These are phyloP conservation scores for Hanseniaspora vineae DNA, from an alignment of 805 yeast species.

Conservation along the genomic window DNA sequence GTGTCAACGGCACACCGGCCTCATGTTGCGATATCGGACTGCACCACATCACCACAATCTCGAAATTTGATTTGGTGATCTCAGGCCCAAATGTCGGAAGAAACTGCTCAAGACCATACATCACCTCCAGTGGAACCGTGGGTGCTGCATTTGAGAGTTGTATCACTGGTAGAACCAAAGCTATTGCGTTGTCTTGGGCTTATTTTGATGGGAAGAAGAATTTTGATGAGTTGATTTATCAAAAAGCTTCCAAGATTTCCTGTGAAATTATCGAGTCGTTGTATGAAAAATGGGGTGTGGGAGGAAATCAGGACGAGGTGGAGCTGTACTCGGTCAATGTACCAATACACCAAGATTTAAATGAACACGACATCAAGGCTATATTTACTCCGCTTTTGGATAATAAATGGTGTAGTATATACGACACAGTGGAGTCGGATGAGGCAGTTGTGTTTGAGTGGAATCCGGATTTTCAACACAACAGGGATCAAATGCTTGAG, in stretches of 20 bases:
- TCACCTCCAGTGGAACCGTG: slow-evolving; percentile 85
- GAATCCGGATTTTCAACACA: slow-evolving; percentile 66
- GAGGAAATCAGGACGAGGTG: slow-evolving; percentile 17
- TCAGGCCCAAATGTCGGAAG: slow-evolving; percentile 96
- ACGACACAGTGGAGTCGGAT: slow-evolving; percentile 19
- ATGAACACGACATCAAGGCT: slow-evolving; percentile 45
- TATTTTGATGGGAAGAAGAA: slow-evolving; percentile 38
- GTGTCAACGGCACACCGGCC: slow-evolving; percentile 92
- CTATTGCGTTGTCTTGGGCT: slow-evolving; percentile 83
- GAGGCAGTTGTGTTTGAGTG: slow-evolving; percentile 51
- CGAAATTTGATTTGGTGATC: slow-evolving; percentile 60
- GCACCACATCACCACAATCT: slow-evolving; percentile 37
- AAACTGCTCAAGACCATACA: slow-evolving; percentile 79
- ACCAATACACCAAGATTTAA: slow-evolving; percentile 44
- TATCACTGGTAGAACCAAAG: slow-evolving; percentile 42
- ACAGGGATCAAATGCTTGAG: slow-evolving; percentile 16
- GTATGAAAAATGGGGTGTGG: slow-evolving; percentile 40
- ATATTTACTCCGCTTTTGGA: slow-evolving; percentile 67
- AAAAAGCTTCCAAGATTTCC: slow-evolving; percentile 55
- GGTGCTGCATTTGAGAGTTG: slow-evolving; percentile 96
- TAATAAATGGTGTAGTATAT: slow-evolving; percentile 69
- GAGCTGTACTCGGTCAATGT: slow-evolving; percentile 78
- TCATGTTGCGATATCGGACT: slow-evolving; percentile 87
- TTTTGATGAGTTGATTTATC: slow-evolving; percentile 38
- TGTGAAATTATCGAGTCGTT: slow-evolving; percentile 52